Percentiles rank a stretch among this genome's conserved stretches.
Evolutionary conservation across 306 rosid genomes (phyloP).

Genomic region (Begonia peltatifolia): DNA sequence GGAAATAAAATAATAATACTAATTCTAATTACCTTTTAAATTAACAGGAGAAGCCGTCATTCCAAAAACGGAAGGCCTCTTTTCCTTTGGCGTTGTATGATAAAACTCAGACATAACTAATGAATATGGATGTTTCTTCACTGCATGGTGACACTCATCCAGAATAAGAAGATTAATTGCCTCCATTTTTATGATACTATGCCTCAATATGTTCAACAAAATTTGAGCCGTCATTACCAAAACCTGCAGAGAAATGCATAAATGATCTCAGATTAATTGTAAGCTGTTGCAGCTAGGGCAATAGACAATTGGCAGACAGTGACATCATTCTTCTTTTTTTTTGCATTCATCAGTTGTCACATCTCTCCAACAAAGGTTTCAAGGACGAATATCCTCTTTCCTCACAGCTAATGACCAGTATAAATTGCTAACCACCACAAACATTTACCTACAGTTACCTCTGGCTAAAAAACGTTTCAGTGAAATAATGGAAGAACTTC

Average conservation of each 20-base stretch:
- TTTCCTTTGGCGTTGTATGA: constrained; percentile 81
- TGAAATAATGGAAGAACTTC: too few species aligned
- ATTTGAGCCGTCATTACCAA: constrained; percentile 98
- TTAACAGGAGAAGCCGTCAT: constrained; percentile 99
- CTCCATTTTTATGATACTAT: constrained; percentile 93
- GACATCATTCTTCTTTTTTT: too few species aligned
- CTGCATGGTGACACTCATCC: constrained; percentile 98
- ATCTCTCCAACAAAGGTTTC: too few species aligned
- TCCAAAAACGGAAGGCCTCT: constrained; percentile 88
- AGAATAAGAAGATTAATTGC: constrained; percentile 74
- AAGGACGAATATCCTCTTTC: too few species aligned
- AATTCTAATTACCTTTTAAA: constrained; percentile 53
- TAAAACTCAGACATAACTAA: constrained; percentile 98
- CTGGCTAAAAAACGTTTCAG: too few species aligned
- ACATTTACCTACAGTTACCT: too few species aligned
- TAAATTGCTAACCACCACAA: too few species aligned
- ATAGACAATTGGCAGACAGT: too few species aligned
- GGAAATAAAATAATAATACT: background rate
- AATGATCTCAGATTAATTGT: too few species aligned
- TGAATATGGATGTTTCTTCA: constrained; percentile 96
- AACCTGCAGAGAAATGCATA: constrained; percentile 31
- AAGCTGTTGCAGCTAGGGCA: too few species aligned
- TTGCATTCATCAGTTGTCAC: too few species aligned
- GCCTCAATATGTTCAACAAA: constrained; percentile 94
- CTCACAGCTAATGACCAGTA: too few species aligned